phyloP scores from a whole-genome alignment of 2,329 filamentous ascomycete species.

The Corynespora cassiicola region DNA sequence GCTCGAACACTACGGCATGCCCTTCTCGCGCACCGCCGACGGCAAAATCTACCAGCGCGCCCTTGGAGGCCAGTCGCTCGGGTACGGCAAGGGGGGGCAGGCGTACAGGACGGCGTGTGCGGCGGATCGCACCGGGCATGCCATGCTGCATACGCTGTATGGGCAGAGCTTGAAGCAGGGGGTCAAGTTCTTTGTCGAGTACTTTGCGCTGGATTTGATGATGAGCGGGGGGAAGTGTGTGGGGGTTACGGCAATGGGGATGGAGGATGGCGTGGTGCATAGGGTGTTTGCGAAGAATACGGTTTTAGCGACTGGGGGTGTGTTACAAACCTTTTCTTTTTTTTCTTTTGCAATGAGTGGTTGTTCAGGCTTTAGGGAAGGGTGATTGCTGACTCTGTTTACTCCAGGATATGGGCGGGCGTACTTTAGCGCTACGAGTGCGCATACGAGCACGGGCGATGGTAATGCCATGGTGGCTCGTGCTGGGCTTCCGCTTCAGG shows the following conservation, averaged over 20 bases:
- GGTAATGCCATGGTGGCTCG: slow-evolving; percentile 77
- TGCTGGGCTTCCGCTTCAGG: slow-evolving; percentile 97
- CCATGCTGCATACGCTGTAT: slow-evolving; percentile 59
- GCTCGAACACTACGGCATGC: slow-evolving; percentile 96
- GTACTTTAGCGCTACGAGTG: slow-evolving; percentile 58
- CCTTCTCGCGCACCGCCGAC: slow-evolving; percentile 94
- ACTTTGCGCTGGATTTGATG: slow-evolving; percentile 56
- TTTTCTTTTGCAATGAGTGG: too few species aligned
- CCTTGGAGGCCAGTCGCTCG: slow-evolving; percentile 55
- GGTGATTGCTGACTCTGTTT: slow-evolving; percentile 4
- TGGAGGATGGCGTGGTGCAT: slow-evolving; percentile 59
- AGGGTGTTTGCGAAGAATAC: slow-evolving; percentile 57
- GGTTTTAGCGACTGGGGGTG: slow-evolving; percentile 55
- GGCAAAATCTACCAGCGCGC: slow-evolving; percentile 79
- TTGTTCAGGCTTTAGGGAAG: neutral
- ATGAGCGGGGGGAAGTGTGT: slow-evolving; percentile 57
- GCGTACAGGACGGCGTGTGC: slow-evolving; percentile 56
- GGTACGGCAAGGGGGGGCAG: slow-evolving; percentile 57
- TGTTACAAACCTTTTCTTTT: too few species aligned
- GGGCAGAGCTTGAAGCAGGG: slow-evolving; percentile 57
- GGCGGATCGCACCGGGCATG: slow-evolving; percentile 57
- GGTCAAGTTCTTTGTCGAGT: slow-evolving; percentile 59
- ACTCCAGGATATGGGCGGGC: slow-evolving; percentile 53
- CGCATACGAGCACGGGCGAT: slow-evolving; percentile 58
- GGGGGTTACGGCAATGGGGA: slow-evolving; percentile 54